Evolutionary conservation across 2,329 filamentous ascomycete genomes (phyloP).

Genomic region (Penicillium crustosum): DNA sequence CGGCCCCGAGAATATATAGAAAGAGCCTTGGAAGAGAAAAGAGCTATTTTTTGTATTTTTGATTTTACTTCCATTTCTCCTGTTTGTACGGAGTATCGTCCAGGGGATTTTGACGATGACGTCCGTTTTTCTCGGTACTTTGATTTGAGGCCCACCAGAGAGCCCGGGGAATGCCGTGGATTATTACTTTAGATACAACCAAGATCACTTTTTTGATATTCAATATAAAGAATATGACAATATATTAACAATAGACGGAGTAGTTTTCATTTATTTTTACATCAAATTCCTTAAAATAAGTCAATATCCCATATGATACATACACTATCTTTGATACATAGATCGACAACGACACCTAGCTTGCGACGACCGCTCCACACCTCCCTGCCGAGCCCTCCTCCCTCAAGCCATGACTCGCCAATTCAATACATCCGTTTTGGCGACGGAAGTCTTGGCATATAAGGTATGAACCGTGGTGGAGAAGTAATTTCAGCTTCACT

Average conservation of each 20-base stretch:
- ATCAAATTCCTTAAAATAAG: neutral
- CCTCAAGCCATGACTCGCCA: constrained; percentile 10
- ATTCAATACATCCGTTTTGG: neutral
- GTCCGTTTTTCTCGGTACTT: constrained; percentile 1
- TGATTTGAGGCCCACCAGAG: neutral
- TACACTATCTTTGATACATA: neutral
- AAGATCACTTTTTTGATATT: neutral
- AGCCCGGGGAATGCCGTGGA: neutral
- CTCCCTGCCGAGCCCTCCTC: constrained; percentile 6
- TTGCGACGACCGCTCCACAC: constrained; percentile 13
- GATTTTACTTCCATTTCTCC: neutral
- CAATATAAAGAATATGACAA: neutral
- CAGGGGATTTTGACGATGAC: constrained; percentile 6
- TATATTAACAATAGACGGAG: neutral
- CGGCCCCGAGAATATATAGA: neutral
- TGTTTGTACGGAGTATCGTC: neutral
- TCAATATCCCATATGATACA: neutral
- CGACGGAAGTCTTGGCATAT: constrained; percentile 11
- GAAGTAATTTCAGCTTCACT: neutral
- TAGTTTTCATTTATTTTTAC: neutral
- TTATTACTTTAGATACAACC: neutral
- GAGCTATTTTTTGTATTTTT: neutral
- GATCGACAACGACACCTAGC: constrained; percentile 9
- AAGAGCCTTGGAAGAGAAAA: neutral
- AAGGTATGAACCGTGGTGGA: constrained; percentile 4